Evolutionary conservation across 176 grass and related monocot genomes (phyloP), one percentile per base, ranked within the genome.

Genomic region (Phoenix dactylifera): DNA sequence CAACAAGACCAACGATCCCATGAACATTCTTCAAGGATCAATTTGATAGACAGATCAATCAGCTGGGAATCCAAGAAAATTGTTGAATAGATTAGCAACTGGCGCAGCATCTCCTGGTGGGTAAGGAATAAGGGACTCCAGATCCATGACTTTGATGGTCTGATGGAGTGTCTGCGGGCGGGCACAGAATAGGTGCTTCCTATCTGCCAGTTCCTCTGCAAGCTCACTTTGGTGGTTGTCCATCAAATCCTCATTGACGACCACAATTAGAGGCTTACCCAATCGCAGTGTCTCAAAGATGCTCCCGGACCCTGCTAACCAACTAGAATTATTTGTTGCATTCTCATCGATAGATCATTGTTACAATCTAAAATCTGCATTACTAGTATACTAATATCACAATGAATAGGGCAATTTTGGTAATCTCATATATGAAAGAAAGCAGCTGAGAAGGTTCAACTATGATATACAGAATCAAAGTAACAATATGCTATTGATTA

Each of bases 191-290:
- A 89, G 90, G 60, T 95, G 79, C 52, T 84, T 87, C 66, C 83
- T 76, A 24, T 90, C 53, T 17, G 83, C 90, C 22, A 95, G 60
- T 70, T 87, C 90, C 58, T 95, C 86, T 54, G 86, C 86, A 39
- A 95, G 62, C 71, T 87, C 90, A 15, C 63, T 75, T 57, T 89
- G 90, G 71, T 89, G 90, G 76, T 89, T 95, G 74, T 86, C 90
- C 83, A 95, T 89, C 30, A 95, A 72, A 73, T 89, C 86, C 74
- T 95, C 86, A 18, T 95, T 95, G 5, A 86, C 86, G 18, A 95
- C 83, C 22, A 87, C 83, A 18, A 89, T 70, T 25, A 89, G 76
- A 35, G 86, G 77, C 54, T 89, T 95, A 9, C 78, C 73, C 0
- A 95, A 64, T 15, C 52, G 66, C 55, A 95, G 56, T 0, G 90